Conservation (phyloP, 2,329 filamentous ascomycete genomes). For the Basipetospora sp. region DNA sequence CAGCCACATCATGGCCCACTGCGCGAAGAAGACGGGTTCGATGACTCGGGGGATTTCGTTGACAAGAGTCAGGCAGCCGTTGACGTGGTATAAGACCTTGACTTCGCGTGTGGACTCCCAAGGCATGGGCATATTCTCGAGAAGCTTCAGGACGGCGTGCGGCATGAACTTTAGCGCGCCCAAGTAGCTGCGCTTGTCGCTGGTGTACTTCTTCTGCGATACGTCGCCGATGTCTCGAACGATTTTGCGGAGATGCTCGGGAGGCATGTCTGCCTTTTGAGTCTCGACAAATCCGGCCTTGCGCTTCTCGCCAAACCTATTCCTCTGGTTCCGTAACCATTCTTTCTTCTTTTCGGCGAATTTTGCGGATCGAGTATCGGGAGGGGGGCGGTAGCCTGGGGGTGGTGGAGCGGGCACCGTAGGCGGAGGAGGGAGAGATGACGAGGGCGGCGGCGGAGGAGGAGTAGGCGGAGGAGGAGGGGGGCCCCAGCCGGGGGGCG, state of each 20-base stretch:
- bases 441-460: conserved; percentile 39
- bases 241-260: conserved; percentile 94
- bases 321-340: conserved; percentile 84
- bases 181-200: conserved; percentile 93
- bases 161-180: conserved; percentile 99
- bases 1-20: conserved; percentile 99
- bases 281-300: conserved; percentile 94
- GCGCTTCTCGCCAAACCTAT: conserved; percentile 90
- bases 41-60: conserved; percentile 95
- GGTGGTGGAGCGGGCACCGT: conserved; percentile 58
- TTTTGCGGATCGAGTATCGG: conserved; percentile 77
- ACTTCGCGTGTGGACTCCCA: conserved; percentile 95
- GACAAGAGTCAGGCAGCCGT: conserved; percentile 88
- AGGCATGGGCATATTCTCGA: conserved; percentile 99
- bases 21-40: conserved; percentile 91
- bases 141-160: conserved; percentile 85
- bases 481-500: conserved; percentile 42
- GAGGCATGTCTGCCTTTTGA: conserved; percentile 96
- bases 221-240: conserved; percentile 98
- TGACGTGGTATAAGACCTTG: conserved; percentile 95
- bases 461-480: conserved; percentile 36
- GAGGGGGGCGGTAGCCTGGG: conserved; percentile 66
- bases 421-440: conserved; percentile 41
- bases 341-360: conserved; percentile 98
- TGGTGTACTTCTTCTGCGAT: conserved; percentile 97